These are phyloP conservation scores for Aspergillus calidoustus DNA, from an alignment of 2,329 filamentous ascomycete species.

Conservation along the genomic window DNA sequence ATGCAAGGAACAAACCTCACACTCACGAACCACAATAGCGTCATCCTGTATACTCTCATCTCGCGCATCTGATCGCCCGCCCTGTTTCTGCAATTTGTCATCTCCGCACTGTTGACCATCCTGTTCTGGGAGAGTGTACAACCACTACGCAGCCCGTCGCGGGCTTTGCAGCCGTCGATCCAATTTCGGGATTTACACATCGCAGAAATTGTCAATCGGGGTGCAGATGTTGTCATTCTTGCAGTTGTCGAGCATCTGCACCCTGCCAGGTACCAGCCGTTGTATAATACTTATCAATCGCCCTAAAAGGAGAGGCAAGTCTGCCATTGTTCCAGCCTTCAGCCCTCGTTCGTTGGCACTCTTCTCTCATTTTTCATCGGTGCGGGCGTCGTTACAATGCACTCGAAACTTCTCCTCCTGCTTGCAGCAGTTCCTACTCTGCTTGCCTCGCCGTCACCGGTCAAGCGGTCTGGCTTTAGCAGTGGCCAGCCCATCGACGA, in stretches of 20 bases:
- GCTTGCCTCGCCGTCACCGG: slow-evolving; percentile 16
- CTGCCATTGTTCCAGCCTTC: background rate
- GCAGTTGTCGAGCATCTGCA: background rate
- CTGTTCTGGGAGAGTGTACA: background rate
- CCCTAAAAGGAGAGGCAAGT: background rate
- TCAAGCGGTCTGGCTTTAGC: slow-evolving; percentile 45
- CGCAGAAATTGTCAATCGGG: background rate
- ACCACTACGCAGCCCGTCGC: background rate
- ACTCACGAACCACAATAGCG: background rate
- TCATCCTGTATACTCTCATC: background rate
- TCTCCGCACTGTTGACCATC: background rate
- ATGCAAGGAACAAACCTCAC: background rate
- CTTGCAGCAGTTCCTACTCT: slow-evolving; percentile 24
- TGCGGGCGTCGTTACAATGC: slow-evolving; percentile 18
- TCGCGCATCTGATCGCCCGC: background rate
- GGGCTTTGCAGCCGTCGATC: background rate
- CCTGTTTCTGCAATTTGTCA: slow-evolving; percentile 3
- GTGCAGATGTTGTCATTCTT: slow-evolving; percentile 8
- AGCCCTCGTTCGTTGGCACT: background rate
- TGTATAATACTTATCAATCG: slow-evolving; percentile 1
- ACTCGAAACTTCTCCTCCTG: slow-evolving; percentile 22
- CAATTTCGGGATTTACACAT: slow-evolving; percentile 9
- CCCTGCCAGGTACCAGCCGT: background rate
- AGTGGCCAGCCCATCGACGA: slow-evolving; percentile 61
- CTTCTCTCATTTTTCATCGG: background rate